Conservation (phyloP, 148 eudicot genomes). For the Camellia japonica region DNA sequence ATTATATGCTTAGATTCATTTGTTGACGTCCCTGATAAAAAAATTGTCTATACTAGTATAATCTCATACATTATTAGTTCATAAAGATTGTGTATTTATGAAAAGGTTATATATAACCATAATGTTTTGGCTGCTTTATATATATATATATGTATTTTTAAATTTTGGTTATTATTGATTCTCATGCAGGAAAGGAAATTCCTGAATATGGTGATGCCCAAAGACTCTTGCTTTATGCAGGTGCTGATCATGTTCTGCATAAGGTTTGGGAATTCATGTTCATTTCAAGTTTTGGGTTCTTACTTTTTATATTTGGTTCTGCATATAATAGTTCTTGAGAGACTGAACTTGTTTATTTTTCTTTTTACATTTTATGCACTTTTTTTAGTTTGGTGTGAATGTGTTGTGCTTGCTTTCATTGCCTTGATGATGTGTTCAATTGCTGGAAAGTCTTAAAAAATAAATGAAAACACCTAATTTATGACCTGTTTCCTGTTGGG, state of each 20-base stretch:
- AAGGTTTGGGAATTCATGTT: constrained; percentile 48
- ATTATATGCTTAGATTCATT: neutral
- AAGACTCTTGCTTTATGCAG: constrained; percentile 53
- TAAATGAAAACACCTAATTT: neutral
- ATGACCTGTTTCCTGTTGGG: neutral
- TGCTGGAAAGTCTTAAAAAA: neutral
- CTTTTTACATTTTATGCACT: neutral
- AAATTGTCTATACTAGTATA: neutral
- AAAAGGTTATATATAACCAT: no score
- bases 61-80: neutral
- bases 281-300: neutral
- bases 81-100: neutral
- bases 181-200: constrained; percentile 66
- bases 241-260: constrained; percentile 63
- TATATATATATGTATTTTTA: neutral
- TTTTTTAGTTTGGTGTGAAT: neutral
- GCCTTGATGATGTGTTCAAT: neutral
- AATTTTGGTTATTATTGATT: neutral
- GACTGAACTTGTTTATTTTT: neutral
- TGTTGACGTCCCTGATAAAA: neutral
- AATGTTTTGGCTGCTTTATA: no score
- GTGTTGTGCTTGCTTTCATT: neutral
- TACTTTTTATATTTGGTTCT: neutral
- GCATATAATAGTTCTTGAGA: neutral
- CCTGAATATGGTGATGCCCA: constrained; percentile 60